Base-by-base conservation (phyloP, 2,329 filamentous ascomycete genomes). In the Apiospora rasikravindrae region DNA sequence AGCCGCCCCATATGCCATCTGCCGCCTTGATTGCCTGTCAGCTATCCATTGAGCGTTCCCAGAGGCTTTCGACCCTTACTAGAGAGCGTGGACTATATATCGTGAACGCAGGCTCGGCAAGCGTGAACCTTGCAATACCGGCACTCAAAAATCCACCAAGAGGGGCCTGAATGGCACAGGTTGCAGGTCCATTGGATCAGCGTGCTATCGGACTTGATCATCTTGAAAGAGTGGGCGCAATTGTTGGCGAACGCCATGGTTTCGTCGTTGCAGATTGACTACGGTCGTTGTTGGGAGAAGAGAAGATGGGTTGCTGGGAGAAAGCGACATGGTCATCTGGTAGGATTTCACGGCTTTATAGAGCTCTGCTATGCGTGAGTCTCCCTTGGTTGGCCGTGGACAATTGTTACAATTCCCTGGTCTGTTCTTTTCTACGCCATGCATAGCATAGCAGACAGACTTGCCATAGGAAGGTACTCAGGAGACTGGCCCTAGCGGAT, bases 141-240 rank as follows among this genome's bases (percentile, higher is more conserved):
- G 83, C 91, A 93, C 80, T 93, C 89, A 75, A 88, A 92, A 77
- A 93, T 92, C 81, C 87, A 88, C 89, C 90, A 92, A 81, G 90
- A 88, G 69, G 90, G 90, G 1, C 90, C 90, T 2, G 87, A 88
- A 73, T 89, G 87, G 79, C 91, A 93, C 77, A 91, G 82, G 73
- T 88, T 86, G 83, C 91, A 93, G 69, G 86, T 85, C 90, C 90
- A 93, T 79, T 91, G 87, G 71, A 93, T 86, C 70, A 92, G 80
- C 14, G 87, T 91, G 78, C 84, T 91, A 77, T 92, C 89, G 44
- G 89, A 90, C 82, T 93, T 93, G 82, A 93, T 87, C 81, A 92
- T 86, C 77, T 85, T 86, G 82, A 92, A 93, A 14, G 85, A 85
- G 80, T 93, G 91, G 49, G 86, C 85, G 80, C 91, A 93, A 73